Conservation (phyloP, 2,329 filamentous ascomycete genomes). For the Xylariaceae sp. region DNA sequence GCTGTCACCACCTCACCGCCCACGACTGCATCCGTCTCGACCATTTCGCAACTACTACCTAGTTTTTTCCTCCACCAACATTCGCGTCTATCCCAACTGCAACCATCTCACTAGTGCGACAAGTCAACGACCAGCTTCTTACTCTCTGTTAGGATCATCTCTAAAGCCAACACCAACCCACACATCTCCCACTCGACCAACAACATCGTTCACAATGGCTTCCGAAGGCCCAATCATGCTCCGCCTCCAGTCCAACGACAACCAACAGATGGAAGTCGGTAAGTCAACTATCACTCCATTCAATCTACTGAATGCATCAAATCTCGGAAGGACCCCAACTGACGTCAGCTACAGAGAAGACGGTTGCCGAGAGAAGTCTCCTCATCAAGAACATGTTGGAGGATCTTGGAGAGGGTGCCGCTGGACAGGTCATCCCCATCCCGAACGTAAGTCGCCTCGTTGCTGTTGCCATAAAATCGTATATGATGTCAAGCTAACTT, state of each 20-base stretch:
- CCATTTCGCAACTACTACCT: neutral
- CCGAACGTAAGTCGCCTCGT: slow-evolving; percentile 62
- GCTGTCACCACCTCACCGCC: too few relatives aligned
- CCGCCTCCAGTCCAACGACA: slow-evolving; percentile 52
- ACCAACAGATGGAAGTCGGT: slow-evolving; percentile 46
- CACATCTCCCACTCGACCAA: neutral
- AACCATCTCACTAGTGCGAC: neutral
- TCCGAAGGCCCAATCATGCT: slow-evolving; percentile 35
- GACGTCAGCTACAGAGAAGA: slow-evolving; percentile 57
- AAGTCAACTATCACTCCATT: slow-evolving; percentile 29
- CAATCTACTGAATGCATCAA: neutral
- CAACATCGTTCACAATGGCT: slow-evolving; percentile 14
- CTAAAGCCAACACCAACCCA: neutral
- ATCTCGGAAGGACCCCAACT: slow-evolving; percentile 12
- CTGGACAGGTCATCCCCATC: slow-evolving; percentile 76
- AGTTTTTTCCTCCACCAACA: neutral
- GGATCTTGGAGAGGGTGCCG: slow-evolving; percentile 70
- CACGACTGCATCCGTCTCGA: neutral
- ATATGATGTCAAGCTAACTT: slow-evolving; percentile 10
- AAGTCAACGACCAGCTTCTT: neutral
- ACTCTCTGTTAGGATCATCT: neutral
- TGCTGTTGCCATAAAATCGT: neutral
- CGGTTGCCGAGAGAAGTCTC: slow-evolving; percentile 85
- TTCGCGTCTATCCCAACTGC: neutral
- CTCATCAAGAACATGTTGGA: slow-evolving; percentile 99